Percentiles rank a stretch among this genome's conserved stretches.
Conservation (phyloP, 176 grass and related monocot genomes). For the Tillandsia leiboldiana region DNA sequence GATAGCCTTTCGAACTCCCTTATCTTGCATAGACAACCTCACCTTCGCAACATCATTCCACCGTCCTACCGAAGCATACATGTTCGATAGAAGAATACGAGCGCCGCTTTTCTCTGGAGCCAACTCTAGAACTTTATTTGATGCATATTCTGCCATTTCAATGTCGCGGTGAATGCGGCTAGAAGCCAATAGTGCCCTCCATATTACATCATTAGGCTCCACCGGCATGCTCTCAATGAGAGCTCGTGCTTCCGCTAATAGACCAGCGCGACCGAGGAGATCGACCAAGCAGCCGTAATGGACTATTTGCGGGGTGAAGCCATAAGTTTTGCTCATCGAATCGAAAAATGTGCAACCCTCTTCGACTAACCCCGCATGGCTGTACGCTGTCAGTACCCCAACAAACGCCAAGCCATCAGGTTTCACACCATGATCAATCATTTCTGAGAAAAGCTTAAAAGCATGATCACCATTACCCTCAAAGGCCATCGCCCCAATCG, state of each 20-base stretch:
- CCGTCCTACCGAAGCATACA: slow-evolving; percentile 8
- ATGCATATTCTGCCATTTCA: slow-evolving; percentile 8
- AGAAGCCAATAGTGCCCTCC: slow-evolving; percentile 11
- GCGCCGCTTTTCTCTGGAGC: neutral
- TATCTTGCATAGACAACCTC: neutral
- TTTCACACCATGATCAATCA: slow-evolving; percentile 7
- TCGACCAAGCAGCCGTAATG: slow-evolving; percentile 19
- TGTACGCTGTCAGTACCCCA: slow-evolving; percentile 4
- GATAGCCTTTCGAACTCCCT: neutral
- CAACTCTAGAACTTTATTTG: neutral
- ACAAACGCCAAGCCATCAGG: slow-evolving; percentile 12
- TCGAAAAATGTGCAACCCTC: slow-evolving; percentile 4
- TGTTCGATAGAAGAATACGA: slow-evolving; percentile 5
- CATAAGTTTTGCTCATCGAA: slow-evolving; percentile 4
- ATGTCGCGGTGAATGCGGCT: slow-evolving; percentile 5
- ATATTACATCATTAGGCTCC: slow-evolving; percentile 15
- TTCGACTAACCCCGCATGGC: neutral
- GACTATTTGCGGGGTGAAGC: neutral
- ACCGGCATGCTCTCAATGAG: slow-evolving; percentile 16
- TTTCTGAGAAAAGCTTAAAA: neutral
- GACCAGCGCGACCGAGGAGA: slow-evolving; percentile 18
- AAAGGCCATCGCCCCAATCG: slow-evolving; percentile 6
- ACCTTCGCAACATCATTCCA: slow-evolving; percentile 10
- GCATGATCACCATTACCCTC: slow-evolving; percentile 8
- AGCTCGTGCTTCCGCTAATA: slow-evolving; percentile 1